These are phyloP conservation scores for Corylus avellana DNA, from an alignment of 306 rosid species.

Conservation along the genomic window DNA sequence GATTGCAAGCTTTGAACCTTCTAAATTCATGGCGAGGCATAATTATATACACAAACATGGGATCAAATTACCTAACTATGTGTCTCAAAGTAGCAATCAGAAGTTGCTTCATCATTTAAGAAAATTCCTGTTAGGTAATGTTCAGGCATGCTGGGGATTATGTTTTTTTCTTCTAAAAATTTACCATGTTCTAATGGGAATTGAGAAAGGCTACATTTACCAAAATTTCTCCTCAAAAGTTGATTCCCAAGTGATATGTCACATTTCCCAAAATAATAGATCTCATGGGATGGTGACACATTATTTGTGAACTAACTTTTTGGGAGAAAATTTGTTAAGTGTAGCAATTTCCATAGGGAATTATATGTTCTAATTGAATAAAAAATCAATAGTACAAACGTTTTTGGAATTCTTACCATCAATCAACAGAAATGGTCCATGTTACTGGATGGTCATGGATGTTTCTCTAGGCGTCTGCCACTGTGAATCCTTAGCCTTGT, in stretches of 20 bases:
- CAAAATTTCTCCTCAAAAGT: no score
- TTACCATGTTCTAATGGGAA: background rate
- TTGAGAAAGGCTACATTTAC: no score
- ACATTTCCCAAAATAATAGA: no score
- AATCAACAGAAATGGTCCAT: no score
- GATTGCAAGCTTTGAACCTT: constrained; percentile 9
- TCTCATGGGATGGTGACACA: no score
- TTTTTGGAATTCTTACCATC: background rate
- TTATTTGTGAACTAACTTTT: no score
- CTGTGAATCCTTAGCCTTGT: background rate
- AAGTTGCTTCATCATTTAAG: background rate
- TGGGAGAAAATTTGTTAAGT: no score
- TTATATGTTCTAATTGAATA: background rate
- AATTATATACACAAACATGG: constrained; percentile 13
- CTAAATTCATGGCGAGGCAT: constrained; percentile 1
- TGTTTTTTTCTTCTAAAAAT: background rate
- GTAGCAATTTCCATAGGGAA: no score
- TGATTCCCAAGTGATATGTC: no score
- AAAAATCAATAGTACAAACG: background rate
- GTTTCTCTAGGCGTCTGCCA: background rate
- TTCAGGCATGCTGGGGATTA: background rate
- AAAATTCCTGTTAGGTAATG: background rate
- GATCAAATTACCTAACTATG: background rate
- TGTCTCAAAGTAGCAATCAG: background rate
- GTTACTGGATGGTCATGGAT: background rate